phyloP scores from a whole-genome alignment of 1,284 basidiomycete genomes.

The Microbotryomycetes sp. region DNA sequence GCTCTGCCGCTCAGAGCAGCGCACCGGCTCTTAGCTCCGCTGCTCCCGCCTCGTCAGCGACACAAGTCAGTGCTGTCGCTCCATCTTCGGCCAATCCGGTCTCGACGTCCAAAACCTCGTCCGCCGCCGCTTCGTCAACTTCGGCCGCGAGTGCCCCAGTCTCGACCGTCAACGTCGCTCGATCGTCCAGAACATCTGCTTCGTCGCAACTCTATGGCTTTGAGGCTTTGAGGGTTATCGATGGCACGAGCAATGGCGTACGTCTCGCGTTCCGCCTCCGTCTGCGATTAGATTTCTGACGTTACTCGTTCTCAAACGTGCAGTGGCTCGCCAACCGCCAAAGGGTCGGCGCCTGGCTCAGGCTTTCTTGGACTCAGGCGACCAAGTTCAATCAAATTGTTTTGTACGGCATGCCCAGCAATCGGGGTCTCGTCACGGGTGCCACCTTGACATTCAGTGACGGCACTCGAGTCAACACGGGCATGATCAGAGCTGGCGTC shows the following conservation, averaged over 20 bases:
- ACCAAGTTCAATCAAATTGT: constrained; percentile 20
- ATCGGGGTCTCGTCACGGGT: not conserved
- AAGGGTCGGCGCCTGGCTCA: constrained; percentile 10
- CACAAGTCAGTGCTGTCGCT: not conserved
- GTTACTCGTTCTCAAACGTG: not conserved
- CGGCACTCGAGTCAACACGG: not conserved
- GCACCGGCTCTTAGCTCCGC: not conserved
- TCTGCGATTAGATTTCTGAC: too few species aligned
- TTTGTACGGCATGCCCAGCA: constrained; percentile 12
- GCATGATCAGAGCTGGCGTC: not conserved
- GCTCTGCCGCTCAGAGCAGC: not conserved
- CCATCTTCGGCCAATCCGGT: too few species aligned
- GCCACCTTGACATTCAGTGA: constrained; percentile 20
- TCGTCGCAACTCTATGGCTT: not conserved
- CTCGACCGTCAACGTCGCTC: not conserved
- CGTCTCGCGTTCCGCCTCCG: too few species aligned
- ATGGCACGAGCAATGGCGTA: not conserved
- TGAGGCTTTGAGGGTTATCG: not conserved
- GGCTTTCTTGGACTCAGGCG: constrained; percentile 2
- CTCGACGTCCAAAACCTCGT: constrained; percentile 1
- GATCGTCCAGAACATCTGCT: not conserved
- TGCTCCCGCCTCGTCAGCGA: too few species aligned
- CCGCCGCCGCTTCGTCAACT: not conserved
- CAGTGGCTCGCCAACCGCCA: constrained; percentile 11
- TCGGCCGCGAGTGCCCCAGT: not conserved